phyloP scores from a whole-genome alignment of 2,329 filamentous ascomycete species.

The Pestalotiopsis fici region DNA sequence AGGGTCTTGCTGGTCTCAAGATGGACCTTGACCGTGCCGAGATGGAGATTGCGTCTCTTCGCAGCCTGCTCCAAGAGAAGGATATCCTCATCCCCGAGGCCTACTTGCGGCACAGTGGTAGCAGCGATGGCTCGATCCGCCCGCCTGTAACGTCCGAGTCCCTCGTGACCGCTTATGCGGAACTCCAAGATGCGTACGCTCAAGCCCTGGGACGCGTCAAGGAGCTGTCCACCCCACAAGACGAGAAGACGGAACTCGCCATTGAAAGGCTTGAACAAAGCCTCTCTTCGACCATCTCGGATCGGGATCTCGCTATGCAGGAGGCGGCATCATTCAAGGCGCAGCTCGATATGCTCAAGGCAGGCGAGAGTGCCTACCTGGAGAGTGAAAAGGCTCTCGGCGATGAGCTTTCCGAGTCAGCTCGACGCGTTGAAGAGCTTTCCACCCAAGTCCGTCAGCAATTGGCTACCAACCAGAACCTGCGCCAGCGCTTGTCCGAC shows the following conservation, averaged over 20 bases:
- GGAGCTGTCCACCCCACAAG: conserved; percentile 49
- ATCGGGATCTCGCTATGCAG: conserved; percentile 71
- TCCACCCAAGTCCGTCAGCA: conserved; percentile 79
- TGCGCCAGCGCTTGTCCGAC: conserved; percentile 75
- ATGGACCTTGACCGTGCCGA: conserved; percentile 97
- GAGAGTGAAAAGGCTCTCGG: conserved; percentile 66
- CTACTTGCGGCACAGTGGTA: conserved; percentile 44
- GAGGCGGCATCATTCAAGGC: conserved; percentile 64
- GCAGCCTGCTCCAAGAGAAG: conserved; percentile 76
- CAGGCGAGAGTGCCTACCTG: conserved; percentile 56
- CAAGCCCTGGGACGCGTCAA: conserved; percentile 69
- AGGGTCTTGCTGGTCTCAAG: conserved; percentile 83
- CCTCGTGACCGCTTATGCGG: conserved; percentile 72
- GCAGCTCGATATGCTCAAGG: conserved; percentile 60
- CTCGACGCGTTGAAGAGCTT: conserved; percentile 77
- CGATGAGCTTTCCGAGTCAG: conserved; percentile 71
- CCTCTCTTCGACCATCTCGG: conserved; percentile 68
- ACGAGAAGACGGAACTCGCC: conserved; percentile 62
- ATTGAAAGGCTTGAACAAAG: conserved; percentile 68
- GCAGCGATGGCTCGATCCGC: conserved; percentile 37
- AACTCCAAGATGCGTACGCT: conserved; percentile 72
- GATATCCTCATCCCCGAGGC: conserved; percentile 75
- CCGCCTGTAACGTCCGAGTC: conserved; percentile 67
- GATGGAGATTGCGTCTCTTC: conserved; percentile 85
- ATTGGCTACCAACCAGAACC: conserved; percentile 72